Conservation (phyloP, 73 alveolate genomes). For the Uronychia binucleata region DNA sequence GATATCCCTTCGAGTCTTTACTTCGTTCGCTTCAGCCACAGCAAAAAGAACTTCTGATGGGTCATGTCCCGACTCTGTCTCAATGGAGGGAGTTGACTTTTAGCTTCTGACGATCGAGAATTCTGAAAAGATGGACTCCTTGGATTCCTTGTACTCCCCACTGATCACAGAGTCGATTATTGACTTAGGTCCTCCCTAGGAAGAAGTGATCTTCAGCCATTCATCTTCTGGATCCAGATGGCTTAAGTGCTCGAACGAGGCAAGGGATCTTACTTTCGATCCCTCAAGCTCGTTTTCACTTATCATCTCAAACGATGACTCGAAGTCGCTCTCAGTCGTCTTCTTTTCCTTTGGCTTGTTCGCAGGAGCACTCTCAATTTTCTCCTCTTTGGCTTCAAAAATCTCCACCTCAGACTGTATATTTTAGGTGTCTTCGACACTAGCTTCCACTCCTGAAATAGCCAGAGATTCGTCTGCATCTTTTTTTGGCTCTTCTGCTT, state of each 20-base stretch:
- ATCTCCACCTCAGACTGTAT: conserved; percentile 16
- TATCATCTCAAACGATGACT: not conserved
- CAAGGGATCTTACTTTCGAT: not conserved
- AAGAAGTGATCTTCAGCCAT: conserved; percentile 36
- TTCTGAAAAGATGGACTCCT: not conserved
- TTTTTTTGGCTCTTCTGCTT: conserved; percentile 24
- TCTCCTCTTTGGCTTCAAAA: conserved; percentile 23
- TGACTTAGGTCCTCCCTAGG: conserved; percentile 26
- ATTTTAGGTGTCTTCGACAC: conserved; percentile 19
- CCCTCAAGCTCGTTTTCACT: conserved; percentile 1
- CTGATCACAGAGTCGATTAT: conserved; percentile 31
- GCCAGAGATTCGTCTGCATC: not conserved
- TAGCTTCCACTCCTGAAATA: too few relatives aligned
- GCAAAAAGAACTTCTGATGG: not conserved
- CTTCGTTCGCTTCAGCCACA: not conserved
- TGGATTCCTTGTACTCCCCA: not conserved
- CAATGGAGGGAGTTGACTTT: not conserved
- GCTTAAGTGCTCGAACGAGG: conserved; percentile 70
- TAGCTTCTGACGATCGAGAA: not conserved
- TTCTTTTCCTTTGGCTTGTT: conserved; percentile 29
- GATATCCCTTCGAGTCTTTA: conserved; percentile 66
- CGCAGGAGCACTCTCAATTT: conserved; percentile 1
- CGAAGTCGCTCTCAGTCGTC: conserved; percentile 3
- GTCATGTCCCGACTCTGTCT: not conserved
- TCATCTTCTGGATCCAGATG: conserved; percentile 79